These are phyloP conservation scores for Ganoderma meredithae DNA, from an alignment of 1,284 basidiomycete species.

Conservation along the genomic window DNA sequence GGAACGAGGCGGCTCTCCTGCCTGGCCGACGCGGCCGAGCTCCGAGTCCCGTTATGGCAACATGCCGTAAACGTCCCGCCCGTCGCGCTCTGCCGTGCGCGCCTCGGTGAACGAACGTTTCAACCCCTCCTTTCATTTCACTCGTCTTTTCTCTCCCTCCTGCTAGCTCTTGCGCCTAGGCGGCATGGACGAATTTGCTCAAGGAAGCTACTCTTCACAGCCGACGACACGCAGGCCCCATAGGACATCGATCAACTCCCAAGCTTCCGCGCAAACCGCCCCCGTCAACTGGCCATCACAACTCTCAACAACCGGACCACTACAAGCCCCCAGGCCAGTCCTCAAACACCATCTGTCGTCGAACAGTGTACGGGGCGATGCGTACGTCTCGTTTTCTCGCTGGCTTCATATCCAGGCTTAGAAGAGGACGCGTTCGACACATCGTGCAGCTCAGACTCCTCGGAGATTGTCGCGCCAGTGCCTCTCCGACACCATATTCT, in stretches of 20 bases:
- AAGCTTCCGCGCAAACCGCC: slow-evolving; percentile 31
- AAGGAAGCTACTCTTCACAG: slow-evolving; percentile 31
- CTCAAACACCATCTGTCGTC: slow-evolving; percentile 33
- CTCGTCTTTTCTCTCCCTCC: background rate
- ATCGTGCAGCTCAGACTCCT: slow-evolving; percentile 34
- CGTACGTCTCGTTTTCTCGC: slow-evolving; percentile 29
- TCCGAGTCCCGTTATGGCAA: background rate
- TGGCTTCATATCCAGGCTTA: background rate
- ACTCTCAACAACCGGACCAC: slow-evolving; percentile 3
- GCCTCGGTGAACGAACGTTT: too few relatives aligned
- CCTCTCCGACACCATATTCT: slow-evolving; percentile 42
- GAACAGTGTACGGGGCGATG: slow-evolving; percentile 34
- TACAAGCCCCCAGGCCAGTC: slow-evolving; percentile 27
- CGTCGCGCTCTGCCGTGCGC: background rate
- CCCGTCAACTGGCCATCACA: slow-evolving; percentile 27
- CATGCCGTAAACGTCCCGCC: slow-evolving; percentile 3
- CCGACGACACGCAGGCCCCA: slow-evolving; percentile 20
- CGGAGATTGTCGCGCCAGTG: slow-evolving; percentile 40
- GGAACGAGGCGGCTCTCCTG: background rate
- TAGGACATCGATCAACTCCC: slow-evolving; percentile 34
- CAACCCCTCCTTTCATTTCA: background rate
- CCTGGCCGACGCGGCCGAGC: slow-evolving; percentile 6
- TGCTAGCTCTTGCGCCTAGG: background rate
- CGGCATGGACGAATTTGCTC: slow-evolving; percentile 38
- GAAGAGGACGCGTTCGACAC: slow-evolving; percentile 8